Evolutionary conservation across 768 basidiomycete species (phyloP), one percentile per base, ranked within the genome.

Genomic region (Naganishia onofrii): DNA sequence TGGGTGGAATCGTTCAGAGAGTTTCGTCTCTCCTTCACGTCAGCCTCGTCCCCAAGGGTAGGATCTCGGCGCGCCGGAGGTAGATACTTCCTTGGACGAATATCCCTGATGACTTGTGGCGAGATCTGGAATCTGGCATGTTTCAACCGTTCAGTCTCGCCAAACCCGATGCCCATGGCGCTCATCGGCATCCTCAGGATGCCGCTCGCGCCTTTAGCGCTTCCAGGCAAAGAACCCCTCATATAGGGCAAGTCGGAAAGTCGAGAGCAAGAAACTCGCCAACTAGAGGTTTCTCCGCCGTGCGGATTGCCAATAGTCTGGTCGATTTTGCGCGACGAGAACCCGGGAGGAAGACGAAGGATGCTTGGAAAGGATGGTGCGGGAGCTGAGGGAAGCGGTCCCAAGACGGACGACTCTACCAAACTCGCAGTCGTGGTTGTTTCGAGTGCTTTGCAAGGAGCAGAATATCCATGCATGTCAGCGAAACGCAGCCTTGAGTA

Each of bases 271-370:
- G 21, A 36, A 19, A 51, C 23, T 32, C 52, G 65, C 46, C 60
- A 66, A 31, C 48, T n/a, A 9, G 65, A 28, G 21, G 17, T 6
- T 51, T 53, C 42, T 23, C 64, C 42, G n/a, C 46, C 7, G 36
- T 19, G 26, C 48, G 52, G 34, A n/a, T 15, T 1, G 65, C 29
- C 10, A 12, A 52, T 31, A 12, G 13, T 34, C 17, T 28, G 46
- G 5, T 23, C 26, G 3, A 28, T 4, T 15, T 31, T 26, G 34
- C 65, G 65, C 31, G 65, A 51, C 23, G 36, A 46, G 48, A 64
- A 65, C 1, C 69, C 69, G 32, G 69, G 69, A n/a, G n/a, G 36
- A 12, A 70, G 31, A 21, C 38, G 63, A 48, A 70, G 69, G 23
- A 70, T n/a, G 10, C 64, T 48, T 8, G 69, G 69, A 51, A 70